These are phyloP conservation scores for Yamadazyma oceani DNA, from an alignment of 1,139 yeast species.

Conservation along the genomic window DNA sequence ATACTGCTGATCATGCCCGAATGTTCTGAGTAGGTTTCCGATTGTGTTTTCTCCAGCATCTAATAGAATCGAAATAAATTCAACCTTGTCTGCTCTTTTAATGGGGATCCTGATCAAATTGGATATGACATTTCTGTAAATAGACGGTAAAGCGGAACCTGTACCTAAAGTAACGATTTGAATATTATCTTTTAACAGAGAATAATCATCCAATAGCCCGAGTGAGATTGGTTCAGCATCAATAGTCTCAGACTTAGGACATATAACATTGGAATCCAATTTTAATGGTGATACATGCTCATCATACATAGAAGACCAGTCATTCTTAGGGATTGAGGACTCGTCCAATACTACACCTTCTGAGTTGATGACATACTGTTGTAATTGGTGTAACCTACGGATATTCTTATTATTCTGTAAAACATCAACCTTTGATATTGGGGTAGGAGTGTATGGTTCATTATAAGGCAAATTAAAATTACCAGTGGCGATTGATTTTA, in stretches of 20 bases:
- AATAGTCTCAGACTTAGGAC: conserved; percentile 19
- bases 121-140: conserved; percentile 80
- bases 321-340: conserved; percentile 19
- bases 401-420: conserved; percentile 1
- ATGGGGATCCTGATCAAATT: conserved; percentile 72
- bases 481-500: conserved; percentile 54
- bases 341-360: conserved; percentile 22
- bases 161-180: conserved; percentile 86
- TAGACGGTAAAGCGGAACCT: conserved; percentile 89
- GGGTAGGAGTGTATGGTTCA: conserved; percentile 15
- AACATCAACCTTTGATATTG: conserved; percentile 16
- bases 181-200: conserved; percentile 49
- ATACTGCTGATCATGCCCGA: conserved; percentile 48
- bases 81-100: conserved; percentile 18
- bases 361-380: conserved; percentile 29
- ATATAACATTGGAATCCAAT: conserved; percentile 7
- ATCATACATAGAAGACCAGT: conserved; percentile 47
- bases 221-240: conserved; percentile 23
- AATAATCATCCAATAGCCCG: conserved; percentile 11
- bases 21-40: conserved; percentile 67
- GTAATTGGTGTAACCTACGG: conserved; percentile 32
- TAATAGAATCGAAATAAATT: conserved; percentile 52
- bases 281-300: conserved; percentile 36
- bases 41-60: conserved; percentile 96
- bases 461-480: conserved; percentile 53